Evolutionary conservation across 306 rosid species (phyloP).

Genomic region (Pyrus communis): DNA sequence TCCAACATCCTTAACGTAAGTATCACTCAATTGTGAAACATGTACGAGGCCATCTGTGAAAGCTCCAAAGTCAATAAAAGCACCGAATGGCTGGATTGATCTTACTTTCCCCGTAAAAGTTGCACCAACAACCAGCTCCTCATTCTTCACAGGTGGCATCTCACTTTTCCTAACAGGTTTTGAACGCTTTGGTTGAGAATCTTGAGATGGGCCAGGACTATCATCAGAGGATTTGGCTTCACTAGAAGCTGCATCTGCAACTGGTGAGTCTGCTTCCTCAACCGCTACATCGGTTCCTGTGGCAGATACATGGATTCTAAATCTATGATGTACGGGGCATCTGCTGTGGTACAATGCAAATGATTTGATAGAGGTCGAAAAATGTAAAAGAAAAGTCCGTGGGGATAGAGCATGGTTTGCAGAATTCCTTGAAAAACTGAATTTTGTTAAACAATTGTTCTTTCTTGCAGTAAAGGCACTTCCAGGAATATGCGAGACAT

Average conservation of each 20-base stretch:
- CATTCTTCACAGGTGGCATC: slow-evolving; percentile 75
- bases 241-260: slow-evolving; percentile 40
- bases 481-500: slow-evolving; percentile 65
- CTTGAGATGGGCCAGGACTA: slow-evolving; percentile 18
- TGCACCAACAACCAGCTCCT: slow-evolving; percentile 82
- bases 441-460: slow-evolving; percentile 39
- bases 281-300: slow-evolving; percentile 67
- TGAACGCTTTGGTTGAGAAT: slow-evolving; percentile 35
- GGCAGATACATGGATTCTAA: slow-evolving; percentile 53
- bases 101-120: slow-evolving; percentile 87
- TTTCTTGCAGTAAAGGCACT: slow-evolving; percentile 46
- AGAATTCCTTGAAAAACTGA: slow-evolving; percentile 48
- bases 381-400: slow-evolving; percentile 48
- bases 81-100: slow-evolving; percentile 95
- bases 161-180: slow-evolving; percentile 80
- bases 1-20: slow-evolving; percentile 73
- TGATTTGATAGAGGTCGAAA: slow-evolving; percentile 39
- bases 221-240: slow-evolving; percentile 37
- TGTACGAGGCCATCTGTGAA: slow-evolving; percentile 95
- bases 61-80: slow-evolving; percentile 93
- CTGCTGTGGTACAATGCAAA: slow-evolving; percentile 40
- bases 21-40: slow-evolving; percentile 85
- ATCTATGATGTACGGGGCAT: slow-evolving; percentile 32
- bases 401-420: slow-evolving; percentile 33
- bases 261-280: slow-evolving; percentile 52